phyloP scores from a whole-genome alignment of 768 basidiomycete genomes.

The Mycena chlorophos region DNA sequence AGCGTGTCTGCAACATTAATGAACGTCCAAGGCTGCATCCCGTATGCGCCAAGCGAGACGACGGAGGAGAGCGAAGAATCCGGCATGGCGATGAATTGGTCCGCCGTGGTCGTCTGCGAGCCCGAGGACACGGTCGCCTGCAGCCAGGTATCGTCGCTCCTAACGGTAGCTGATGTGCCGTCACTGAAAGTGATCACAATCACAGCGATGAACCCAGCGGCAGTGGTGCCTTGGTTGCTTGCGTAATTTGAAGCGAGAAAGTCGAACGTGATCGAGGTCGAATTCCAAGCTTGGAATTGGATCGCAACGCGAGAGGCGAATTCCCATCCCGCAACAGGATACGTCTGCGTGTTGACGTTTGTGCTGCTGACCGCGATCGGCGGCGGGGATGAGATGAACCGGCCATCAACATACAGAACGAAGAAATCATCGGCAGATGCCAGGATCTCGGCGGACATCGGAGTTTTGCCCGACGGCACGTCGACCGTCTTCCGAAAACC shows the following conservation, averaged over 20 bases:
- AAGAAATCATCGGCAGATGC: conserved; percentile 8
- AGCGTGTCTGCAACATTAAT: not conserved
- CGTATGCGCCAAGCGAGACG: not conserved
- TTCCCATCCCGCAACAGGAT: not conserved
- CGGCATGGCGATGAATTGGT: not conserved
- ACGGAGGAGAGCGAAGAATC: not conserved
- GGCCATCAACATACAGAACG: conserved; percentile 3
- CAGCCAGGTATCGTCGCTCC: not conserved
- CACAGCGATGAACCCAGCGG: not conserved
- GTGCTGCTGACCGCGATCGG: not conserved
- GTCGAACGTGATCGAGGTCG: not conserved
- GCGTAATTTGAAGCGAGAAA: not conserved
- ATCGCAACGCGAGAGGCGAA: not conserved
- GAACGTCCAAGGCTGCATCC: not conserved
- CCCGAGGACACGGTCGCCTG: too few relatives aligned
- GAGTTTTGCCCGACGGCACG: conserved; percentile 3
- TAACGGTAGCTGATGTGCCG: not conserved
- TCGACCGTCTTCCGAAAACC: conserved; percentile 8
- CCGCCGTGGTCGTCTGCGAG: not conserved
- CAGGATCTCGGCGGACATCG: not conserved
- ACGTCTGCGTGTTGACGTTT: too few relatives aligned
- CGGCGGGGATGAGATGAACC: conserved; percentile 3
- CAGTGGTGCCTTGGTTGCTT: not conserved
- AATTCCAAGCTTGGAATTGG: too few relatives aligned
- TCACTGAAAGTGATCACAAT: not conserved